phyloP scores from a whole-genome alignment of 768 basidiomycete genomes.

The Cystofilobasidium bisporidii region DNA sequence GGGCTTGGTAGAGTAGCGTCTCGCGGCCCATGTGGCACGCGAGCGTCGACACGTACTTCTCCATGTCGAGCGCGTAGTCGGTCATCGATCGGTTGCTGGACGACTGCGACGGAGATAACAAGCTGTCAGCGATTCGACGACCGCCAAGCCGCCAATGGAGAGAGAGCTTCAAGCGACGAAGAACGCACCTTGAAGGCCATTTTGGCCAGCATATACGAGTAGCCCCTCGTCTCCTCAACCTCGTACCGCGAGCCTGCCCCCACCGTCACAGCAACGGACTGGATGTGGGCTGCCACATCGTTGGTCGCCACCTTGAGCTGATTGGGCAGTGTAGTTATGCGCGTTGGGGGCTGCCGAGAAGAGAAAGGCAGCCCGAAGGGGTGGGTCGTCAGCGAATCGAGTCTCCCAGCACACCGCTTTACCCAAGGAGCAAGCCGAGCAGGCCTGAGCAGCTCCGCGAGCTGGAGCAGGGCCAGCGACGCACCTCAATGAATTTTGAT shows the following conservation, averaged over 20 bases:
- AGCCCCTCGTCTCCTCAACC: constrained; percentile 58
- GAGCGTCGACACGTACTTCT: constrained; percentile 47
- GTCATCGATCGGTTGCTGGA: constrained; percentile 61
- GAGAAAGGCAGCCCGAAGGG: no score
- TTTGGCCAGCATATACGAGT: constrained; percentile 83
- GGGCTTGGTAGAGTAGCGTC: constrained; percentile 95
- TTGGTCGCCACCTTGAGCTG: constrained; percentile 76
- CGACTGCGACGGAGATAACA: constrained; percentile 52
- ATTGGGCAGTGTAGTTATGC: constrained; percentile 27
- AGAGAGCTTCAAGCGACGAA: neutral
- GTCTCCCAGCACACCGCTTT: no score
- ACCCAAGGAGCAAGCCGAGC: no score
- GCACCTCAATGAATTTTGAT: constrained; percentile 8
- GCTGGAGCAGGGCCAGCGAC: neutral
- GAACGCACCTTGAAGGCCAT: constrained; percentile 84
- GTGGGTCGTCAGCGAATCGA: no score
- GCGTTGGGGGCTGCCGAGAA: constrained; percentile 17
- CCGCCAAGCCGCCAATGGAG: neutral
- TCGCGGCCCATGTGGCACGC: constrained; percentile 83
- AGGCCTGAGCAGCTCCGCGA: neutral
- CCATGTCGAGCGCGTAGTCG: constrained; percentile 53
- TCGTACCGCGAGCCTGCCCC: constrained; percentile 92
- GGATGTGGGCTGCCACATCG: constrained; percentile 82
- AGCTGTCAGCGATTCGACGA: no score
- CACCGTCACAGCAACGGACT: constrained; percentile 82